phyloP scores from a whole-genome alignment of 257 asterid species.

The Fraxinus anomala region DNA sequence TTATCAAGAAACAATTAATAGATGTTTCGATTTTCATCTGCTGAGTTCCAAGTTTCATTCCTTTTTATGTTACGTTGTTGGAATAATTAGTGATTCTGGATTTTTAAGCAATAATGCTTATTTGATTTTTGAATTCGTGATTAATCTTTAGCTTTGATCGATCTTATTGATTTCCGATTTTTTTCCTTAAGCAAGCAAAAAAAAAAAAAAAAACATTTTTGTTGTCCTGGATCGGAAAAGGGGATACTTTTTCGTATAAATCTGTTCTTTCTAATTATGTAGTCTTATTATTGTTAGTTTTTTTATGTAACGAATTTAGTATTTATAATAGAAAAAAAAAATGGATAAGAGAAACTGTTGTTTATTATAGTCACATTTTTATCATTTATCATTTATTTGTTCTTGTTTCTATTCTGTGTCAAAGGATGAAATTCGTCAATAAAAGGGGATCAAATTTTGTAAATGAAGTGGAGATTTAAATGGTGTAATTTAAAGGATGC shows the following conservation, averaged over 20 bases:
- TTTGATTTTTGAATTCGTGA: slow-evolving; percentile 10
- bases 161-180: slow-evolving; percentile 17
- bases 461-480: too few species aligned
- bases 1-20: not conserved
- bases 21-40: slow-evolving; percentile 23
- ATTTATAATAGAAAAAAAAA: not conserved
- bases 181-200: not conserved
- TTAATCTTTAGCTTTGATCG: slow-evolving; percentile 27
- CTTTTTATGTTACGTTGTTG: slow-evolving; percentile 15
- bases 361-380: not conserved
- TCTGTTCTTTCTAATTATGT: not conserved
- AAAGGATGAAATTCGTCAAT: slow-evolving; percentile 7
- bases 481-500: too few species aligned
- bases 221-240: not conserved
- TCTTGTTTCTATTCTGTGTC: slow-evolving; percentile 23
- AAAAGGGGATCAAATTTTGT: not conserved
- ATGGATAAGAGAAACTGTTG: slow-evolving; percentile 14
- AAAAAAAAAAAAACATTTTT: not conserved
- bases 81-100: slow-evolving; percentile 24
- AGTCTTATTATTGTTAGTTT: too few species aligned
- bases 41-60: slow-evolving; percentile 23
- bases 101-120: slow-evolving; percentile 1
- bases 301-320: too few species aligned
- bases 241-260: slow-evolving; percentile 7
- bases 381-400: slow-evolving; percentile 7